phyloP scores from a whole-genome alignment of 2,329 filamentous ascomycete species.

The Fusarium duplospermum region DNA sequence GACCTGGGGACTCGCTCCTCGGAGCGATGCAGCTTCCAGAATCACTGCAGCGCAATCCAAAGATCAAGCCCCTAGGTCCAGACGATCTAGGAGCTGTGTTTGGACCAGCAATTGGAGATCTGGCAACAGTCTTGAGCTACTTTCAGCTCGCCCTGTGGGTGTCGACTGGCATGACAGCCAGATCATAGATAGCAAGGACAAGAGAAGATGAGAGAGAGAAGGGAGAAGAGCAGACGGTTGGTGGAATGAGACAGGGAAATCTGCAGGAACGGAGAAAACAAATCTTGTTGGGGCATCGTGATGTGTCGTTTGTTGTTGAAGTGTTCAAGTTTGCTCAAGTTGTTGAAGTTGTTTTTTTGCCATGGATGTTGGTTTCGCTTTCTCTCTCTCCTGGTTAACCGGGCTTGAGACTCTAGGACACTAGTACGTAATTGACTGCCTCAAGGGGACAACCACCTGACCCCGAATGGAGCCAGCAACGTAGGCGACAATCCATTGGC shows the following conservation, averaged over 20 bases:
- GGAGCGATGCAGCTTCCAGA: neutral
- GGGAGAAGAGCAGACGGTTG: neutral
- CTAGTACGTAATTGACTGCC: slow-evolving; percentile 45
- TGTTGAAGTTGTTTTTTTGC: slow-evolving; percentile 13
- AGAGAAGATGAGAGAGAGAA: neutral
- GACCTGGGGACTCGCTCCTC: neutral
- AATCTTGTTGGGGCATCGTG: neutral
- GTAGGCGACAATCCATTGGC: slow-evolving; percentile 33
- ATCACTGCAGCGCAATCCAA: neutral
- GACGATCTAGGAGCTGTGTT: neutral
- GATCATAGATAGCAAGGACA: neutral
- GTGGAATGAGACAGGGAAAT: neutral
- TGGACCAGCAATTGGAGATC: neutral
- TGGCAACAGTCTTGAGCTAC: neutral
- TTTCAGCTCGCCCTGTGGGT: neutral
- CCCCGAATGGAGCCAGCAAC: slow-evolving; percentile 39
- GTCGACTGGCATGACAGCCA: neutral
- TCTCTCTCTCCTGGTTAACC: neutral
- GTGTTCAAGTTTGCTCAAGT: neutral
- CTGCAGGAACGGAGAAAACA: neutral
- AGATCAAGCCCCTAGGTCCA: neutral
- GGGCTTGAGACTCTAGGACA: slow-evolving; percentile 19
- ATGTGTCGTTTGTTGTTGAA: neutral
- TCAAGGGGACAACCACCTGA: slow-evolving; percentile 39
- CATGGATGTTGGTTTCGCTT: slow-evolving; percentile 5